Base-by-base conservation (phyloP, 441 rosid species). In the Gossypium schwendimanii region DNA sequence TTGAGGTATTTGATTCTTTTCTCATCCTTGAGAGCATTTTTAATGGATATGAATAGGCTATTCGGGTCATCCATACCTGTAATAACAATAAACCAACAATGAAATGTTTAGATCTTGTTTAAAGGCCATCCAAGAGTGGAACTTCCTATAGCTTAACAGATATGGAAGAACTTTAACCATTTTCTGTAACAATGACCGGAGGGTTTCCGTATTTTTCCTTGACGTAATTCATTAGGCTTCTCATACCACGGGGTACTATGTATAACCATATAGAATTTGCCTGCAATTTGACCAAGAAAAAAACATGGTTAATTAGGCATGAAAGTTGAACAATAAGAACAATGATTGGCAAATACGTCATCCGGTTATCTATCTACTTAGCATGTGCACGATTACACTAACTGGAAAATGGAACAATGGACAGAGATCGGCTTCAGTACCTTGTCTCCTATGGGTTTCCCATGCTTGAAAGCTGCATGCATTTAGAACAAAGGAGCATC, bases 21-120 rank as follows among this genome's bases (percentile, higher is more conserved):
- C 52, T 70, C 71, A 71, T 92, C 99, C 73, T 89, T 89, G 2
- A 86, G 75, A 70, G 94, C 94, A 28, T 83, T 84, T 81, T 89
- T 84, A 2, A 82, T 69, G 57, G 92, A 24, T 21, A 15, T 90
- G 1, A 86, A 39, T 20, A 20, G 65, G 54, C 9, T 75, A 75
- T 91, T 91, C 31, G 94, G 64, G 65, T 92, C 99, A 59, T 95
- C 97, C 97, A 95, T 89, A 54, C 99, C 98, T 95, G 85, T 33
- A 73, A 65, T 73, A 6, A 24, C 8, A 23, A 36, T 60, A 36
- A 4, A 10, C 0, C 36, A 33, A 33, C 5, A 28, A 14, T 17
- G 21, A 36, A 1, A n/a, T 60, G 9, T 36, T 59, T 28, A 14
- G 11, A 26, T 39, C 28, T 10, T 36, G 26, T 17, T 10, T 20